A percentile compares a stretch with the other conserved stretches of the same genome.
Evolutionary conservation across 73 alveolate genomes (phyloP).

Genomic region (Breviolum minutum): DNA sequence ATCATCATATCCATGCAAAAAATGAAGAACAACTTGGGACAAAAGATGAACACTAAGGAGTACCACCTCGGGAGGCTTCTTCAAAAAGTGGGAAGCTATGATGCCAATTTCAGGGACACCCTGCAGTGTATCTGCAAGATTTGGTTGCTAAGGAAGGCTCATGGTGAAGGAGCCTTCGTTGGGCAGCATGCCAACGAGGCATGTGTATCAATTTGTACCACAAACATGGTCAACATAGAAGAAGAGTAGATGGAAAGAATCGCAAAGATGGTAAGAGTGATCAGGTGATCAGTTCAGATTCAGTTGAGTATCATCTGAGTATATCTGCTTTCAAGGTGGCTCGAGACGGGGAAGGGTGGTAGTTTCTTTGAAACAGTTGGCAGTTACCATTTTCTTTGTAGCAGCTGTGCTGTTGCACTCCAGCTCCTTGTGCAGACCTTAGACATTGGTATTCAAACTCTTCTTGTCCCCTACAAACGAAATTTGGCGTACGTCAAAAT

Average conservation of each 20-base stretch:
- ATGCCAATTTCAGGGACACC: background rate
- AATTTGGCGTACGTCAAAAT: too few relatives aligned
- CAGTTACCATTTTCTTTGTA: background rate
- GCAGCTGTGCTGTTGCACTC: slow-evolving; percentile 7
- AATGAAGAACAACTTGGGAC: background rate
- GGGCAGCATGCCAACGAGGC: slow-evolving; percentile 94
- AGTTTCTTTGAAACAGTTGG: background rate
- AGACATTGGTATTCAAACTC: background rate
- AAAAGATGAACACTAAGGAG: background rate
- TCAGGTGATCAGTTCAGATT: too few relatives aligned
- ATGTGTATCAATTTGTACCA: background rate
- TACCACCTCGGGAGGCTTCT: slow-evolving; percentile 66
- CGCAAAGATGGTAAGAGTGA: background rate
- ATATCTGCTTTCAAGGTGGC: background rate
- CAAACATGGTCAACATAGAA: background rate
- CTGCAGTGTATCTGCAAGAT: background rate
- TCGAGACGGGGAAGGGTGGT: background rate
- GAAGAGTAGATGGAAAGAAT: background rate
- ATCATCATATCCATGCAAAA: too few relatives aligned
- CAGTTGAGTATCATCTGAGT: background rate
- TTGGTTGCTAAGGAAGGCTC: slow-evolving; percentile 22
- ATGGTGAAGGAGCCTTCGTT: slow-evolving; percentile 80
- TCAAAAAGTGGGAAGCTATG: slow-evolving; percentile 46
- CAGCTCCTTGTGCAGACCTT: background rate
- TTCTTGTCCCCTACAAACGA: background rate